Evolutionary conservation across 257 asterid genomes (phyloP), one percentile per base, ranked within the genome.

Genomic region (Ballota nigra): DNA sequence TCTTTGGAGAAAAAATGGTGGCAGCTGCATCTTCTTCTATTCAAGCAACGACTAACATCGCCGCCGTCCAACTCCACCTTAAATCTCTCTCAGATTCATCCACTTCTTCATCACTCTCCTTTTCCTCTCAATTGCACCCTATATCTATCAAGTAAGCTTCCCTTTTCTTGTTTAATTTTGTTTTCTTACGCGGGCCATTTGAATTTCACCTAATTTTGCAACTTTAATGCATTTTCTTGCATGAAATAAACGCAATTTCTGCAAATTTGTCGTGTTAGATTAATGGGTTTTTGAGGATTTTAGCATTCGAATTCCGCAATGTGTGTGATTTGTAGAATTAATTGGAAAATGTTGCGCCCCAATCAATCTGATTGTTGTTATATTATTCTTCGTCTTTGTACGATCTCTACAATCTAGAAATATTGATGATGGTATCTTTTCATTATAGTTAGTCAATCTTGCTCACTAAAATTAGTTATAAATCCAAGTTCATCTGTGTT

Each of bases 81-180:
- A 69, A 79, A 13, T 24, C 64, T 29, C 77, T 22, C 3, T 23
- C 77, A 5, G 82, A 80, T 52, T 71, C 78, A 24, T 72, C 20
- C 53, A 68, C 66, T 64, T 66, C 82, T 15, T 63, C 68, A 20
- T 80, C 87, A 13, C 70, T 85, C 23, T 81, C 87, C 20, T 77
- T 88, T 76, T 79, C 92, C 63, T 88, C 96, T 67, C 86, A 74
- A 69, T 67, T 85, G 72, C 81, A 69, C 20, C 7, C 52, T 38
- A 28, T 77, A 51, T 73, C 85, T 38, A 47, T 85, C 70, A 83
- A 69, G 97, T 88, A 81, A 82, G 80, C 58, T 73, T 18, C 24
- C 33, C 9, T 7, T 0, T 68, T 13, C 20, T n/a, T 33, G 29
- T 60, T 9, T 22, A 8, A 47, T 34, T 59, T 38, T 62, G 28